phyloP scores from a whole-genome alignment of 2,329 filamentous ascomycete genomes.

The Curvularia lunata region DNA sequence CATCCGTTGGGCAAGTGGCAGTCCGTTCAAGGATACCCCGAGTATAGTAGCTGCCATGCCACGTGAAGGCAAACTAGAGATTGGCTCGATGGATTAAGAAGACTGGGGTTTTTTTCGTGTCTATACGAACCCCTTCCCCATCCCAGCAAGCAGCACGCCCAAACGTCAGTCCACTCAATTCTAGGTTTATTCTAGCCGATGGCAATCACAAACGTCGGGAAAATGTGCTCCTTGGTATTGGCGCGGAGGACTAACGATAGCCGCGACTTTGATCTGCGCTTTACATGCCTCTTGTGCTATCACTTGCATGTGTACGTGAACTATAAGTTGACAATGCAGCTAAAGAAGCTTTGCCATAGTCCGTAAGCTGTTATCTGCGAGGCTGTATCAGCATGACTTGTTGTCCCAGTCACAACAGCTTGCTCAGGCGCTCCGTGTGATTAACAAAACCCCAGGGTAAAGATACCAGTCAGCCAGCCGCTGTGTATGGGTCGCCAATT shows the following conservation, averaged over 20 bases:
- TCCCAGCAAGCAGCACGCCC: not conserved
- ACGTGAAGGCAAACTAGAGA: slow-evolving; percentile 18
- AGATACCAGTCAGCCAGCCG: slow-evolving; percentile 1
- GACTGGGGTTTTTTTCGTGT: not conserved
- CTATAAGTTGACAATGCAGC: slow-evolving; percentile 5
- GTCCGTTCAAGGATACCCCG: slow-evolving; percentile 22
- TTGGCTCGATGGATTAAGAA: slow-evolving; percentile 2
- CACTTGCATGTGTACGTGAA: slow-evolving; percentile 14
- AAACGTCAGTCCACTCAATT: not conserved
- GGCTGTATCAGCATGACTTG: not conserved
- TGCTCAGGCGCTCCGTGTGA: not conserved
- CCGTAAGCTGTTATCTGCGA: not conserved
- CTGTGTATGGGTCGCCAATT: not conserved
- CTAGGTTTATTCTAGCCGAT: slow-evolving; percentile 11
- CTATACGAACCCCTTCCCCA: not conserved
- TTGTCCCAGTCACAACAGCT: not conserved
- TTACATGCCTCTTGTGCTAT: slow-evolving; percentile 6
- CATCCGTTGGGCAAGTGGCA: slow-evolving; percentile 15
- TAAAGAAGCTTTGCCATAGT: not conserved
- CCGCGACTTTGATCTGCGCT: slow-evolving; percentile 8
- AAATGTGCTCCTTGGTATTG: slow-evolving; percentile 5
- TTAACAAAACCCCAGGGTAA: not conserved
- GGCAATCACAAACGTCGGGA: slow-evolving; percentile 2
- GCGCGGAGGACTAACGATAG: slow-evolving; percentile 11
- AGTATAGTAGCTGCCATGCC: slow-evolving; percentile 18